These are phyloP conservation scores for Trichoderma breve DNA, from an alignment of 2,329 filamentous ascomycete species.

Conservation along the genomic window DNA sequence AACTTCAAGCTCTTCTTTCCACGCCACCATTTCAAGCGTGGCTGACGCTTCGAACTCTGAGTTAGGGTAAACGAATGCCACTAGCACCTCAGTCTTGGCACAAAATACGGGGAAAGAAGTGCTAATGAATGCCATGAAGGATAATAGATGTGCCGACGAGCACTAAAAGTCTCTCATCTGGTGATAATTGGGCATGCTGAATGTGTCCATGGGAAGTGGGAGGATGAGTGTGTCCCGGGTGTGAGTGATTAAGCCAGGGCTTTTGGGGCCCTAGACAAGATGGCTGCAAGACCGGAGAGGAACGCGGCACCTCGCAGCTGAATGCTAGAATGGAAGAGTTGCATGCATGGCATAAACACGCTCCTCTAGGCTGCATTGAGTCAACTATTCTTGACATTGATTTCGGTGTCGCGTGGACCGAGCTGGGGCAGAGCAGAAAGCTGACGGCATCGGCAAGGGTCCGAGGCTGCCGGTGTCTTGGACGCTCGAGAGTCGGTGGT, in stretches of 20 bases:
- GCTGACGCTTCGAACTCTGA: conserved; percentile 3
- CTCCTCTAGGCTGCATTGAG: neutral
- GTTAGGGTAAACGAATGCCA: neutral
- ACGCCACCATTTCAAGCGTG: neutral
- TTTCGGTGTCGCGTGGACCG: neutral
- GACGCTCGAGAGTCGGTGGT: neutral
- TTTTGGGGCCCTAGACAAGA: neutral
- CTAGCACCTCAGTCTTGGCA: neutral
- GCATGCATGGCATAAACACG: neutral
- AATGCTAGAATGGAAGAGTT: neutral
- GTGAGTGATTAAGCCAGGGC: neutral
- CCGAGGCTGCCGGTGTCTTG: conserved; percentile 2
- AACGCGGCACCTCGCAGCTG: neutral
- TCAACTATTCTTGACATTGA: neutral
- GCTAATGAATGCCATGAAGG: neutral
- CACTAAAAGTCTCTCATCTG: neutral
- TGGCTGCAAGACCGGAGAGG: neutral
- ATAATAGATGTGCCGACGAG: conserved; percentile 9
- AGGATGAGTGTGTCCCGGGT: neutral
- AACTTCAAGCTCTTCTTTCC: neutral
- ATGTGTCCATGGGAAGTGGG: neutral
- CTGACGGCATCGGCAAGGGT: conserved; percentile 1
- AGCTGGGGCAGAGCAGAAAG: neutral
- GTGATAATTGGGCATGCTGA: neutral
- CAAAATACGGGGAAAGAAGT: conserved; percentile 1